These are phyloP conservation scores for Termitomyces sp. DNA, from an alignment of 768 basidiomycete genomes.

Conservation along the genomic window DNA sequence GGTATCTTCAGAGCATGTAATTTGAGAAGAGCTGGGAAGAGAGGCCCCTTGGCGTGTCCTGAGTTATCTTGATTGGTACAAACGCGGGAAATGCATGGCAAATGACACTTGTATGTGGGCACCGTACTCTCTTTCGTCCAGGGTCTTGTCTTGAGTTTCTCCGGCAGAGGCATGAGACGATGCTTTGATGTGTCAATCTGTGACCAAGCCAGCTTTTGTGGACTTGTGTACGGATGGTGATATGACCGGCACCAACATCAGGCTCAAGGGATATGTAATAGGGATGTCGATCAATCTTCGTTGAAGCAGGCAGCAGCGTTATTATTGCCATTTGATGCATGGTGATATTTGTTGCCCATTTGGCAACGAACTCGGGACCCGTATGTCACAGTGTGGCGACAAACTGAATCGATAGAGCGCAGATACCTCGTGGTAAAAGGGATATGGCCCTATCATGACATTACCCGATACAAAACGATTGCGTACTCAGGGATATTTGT, in stretches of 20 bases:
- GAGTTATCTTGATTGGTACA: background rate
- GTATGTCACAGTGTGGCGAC: background rate
- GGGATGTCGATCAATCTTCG: background rate
- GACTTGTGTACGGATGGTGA: background rate
- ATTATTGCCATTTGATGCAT: slow-evolving; percentile 11
- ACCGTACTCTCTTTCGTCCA: background rate
- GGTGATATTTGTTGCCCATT: background rate
- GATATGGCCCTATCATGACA: background rate
- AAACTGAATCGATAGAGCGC: background rate
- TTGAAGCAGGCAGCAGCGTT: background rate
- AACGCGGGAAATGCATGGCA: background rate
- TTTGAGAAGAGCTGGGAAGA: background rate
- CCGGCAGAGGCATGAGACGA: background rate
- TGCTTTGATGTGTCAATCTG: background rate
- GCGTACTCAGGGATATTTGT: background rate
- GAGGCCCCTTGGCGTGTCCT: background rate
- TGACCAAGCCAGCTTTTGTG: background rate
- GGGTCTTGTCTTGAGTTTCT: background rate
- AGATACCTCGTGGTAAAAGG: background rate
- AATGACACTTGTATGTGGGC: background rate
- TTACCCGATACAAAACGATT: background rate
- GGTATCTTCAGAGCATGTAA: background rate
- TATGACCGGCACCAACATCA: background rate
- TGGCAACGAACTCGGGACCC: slow-evolving; percentile 2
- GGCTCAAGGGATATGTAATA: background rate